Base-by-base conservation (phyloP, 306 rosid genomes). In the Rosa rugosa region DNA sequence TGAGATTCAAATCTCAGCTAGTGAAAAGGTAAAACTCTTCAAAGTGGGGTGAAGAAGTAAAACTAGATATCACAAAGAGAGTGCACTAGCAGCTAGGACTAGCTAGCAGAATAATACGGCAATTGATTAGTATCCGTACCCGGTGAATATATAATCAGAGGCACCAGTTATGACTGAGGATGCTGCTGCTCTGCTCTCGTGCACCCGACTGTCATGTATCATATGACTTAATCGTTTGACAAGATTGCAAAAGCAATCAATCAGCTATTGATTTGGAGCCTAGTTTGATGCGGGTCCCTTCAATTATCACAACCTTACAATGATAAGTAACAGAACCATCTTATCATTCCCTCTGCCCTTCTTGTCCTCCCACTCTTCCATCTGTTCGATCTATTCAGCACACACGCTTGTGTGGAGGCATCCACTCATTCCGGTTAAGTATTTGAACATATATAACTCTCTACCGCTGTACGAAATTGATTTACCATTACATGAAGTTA, bases 361-460 rank as follows among this genome's bases (percentile, higher is more conserved):
- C 71, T 14, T 82, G 54, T 77, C 66, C 66, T 67, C 65, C 56
- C 22, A 11, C 64, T 17, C 41, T 78, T 63, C 40, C 75, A 74
- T 47, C 72, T 8, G 38, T 77, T 63, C 40, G 62, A 76, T 70
- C 75, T 72, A 51, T 75, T 80, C 89, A 75, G 67, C 83, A 36
- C 91, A 85, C 93, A 85, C 91, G 90, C 88, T 84, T 86, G 90
- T 80, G 79, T 80, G 60, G 79, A 75, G 64, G 31, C 71, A 63
- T 31, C 79, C 62, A 75, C 23, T 64, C 45, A 17, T 16, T 64
- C 45, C 27, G 20, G 68, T 20, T 14, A 63, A 63, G 22, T 57
- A n/a, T 1, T 57, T 57, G 31, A 57, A 57, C 63, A 10, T 22
- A 3, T 8, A 23, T 2, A n/a, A 56, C 62, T 8, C 46, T 1